Conservation (phyloP, 768 basidiomycete genomes). For the Agaricus sinodeliciosus region DNA sequence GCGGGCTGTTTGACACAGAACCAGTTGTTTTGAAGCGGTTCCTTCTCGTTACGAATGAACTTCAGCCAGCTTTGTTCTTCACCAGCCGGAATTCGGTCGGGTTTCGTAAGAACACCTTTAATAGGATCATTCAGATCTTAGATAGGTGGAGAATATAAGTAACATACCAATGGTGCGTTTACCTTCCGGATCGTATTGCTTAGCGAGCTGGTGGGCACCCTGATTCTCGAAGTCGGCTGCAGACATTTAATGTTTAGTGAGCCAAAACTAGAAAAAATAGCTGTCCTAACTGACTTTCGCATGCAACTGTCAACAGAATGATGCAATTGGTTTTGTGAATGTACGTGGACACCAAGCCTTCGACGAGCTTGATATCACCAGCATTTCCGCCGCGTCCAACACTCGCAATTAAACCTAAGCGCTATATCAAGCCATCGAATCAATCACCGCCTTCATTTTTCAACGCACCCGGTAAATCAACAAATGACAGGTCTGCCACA, state of each 20-base stretch:
- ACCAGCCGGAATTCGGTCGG: constrained; percentile 54
- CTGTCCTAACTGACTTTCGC: constrained; percentile 43
- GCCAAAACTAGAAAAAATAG: background rate
- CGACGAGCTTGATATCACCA: constrained; percentile 56
- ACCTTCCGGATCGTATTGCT: constrained; percentile 52
- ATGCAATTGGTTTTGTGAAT: constrained; percentile 59
- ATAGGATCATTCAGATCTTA: background rate
- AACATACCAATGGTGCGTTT: constrained; percentile 64
- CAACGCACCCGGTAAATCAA: constrained; percentile 48
- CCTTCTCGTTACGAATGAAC: constrained; percentile 48
- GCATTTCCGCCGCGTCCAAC: constrained; percentile 26
- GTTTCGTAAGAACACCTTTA: constrained; percentile 68
- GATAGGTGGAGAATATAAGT: background rate
- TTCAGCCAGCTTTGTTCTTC: constrained; percentile 52
- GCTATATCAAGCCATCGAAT: background rate
- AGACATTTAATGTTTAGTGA: background rate
- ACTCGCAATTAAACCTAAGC: constrained; percentile 5
- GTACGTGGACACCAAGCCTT: constrained; percentile 49
- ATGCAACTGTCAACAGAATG: constrained; percentile 54
- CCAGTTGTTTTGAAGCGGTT: constrained; percentile 50
- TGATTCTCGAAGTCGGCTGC: constrained; percentile 79
- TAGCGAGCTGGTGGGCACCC: constrained; percentile 60
- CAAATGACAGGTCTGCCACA: constrained; percentile 33
- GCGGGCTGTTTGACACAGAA: constrained; percentile 51
- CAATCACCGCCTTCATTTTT: background rate